Percentiles rank a stretch among this genome's conserved stretches.
phyloP scores from a whole-genome alignment of 2,329 filamentous ascomycete species.

The Graphiopsis chlorocephala region DNA sequence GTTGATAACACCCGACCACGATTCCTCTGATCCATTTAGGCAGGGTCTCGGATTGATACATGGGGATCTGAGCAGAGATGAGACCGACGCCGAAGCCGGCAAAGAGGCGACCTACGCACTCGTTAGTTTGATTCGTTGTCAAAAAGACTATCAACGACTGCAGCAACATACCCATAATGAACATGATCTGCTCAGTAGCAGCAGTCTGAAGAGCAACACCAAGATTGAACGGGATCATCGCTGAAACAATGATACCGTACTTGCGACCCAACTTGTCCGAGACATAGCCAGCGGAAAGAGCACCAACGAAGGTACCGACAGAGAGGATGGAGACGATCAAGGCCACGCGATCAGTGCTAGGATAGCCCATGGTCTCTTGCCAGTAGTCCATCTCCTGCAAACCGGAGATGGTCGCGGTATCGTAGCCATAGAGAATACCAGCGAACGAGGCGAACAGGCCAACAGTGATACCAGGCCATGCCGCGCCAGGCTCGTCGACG shows the following conservation, averaged over 20 bases:
- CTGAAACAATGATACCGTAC: conserved; percentile 64
- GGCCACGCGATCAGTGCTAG: conserved; percentile 42
- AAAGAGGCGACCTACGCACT: conserved; percentile 48
- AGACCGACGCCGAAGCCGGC: conserved; percentile 70
- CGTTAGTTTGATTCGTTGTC: neutral
- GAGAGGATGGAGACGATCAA: conserved; percentile 80
- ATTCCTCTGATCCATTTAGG: conserved; percentile 80
- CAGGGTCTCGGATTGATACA: conserved; percentile 79
- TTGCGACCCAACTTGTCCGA: conserved; percentile 71
- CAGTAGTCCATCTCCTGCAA: conserved; percentile 30
- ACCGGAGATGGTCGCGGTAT: conserved; percentile 69
- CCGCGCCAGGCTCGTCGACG: conserved; percentile 42
- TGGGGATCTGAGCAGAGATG: conserved; percentile 58
- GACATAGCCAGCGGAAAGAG: conserved; percentile 66
- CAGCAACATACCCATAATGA: conserved; percentile 42
- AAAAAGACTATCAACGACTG: neutral
- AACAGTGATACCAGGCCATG: conserved; percentile 44
- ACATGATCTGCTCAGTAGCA: conserved; percentile 57
- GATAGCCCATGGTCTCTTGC: conserved; percentile 20
- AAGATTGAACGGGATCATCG: conserved; percentile 62
- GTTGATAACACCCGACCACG: conserved; percentile 72
- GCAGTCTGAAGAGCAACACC: conserved; percentile 72
- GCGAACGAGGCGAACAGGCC: conserved; percentile 45
- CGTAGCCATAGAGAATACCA: conserved; percentile 54
- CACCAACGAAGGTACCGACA: conserved; percentile 73